These are phyloP conservation scores for Leptographium procerum DNA, from an alignment of 2,329 filamentous ascomycete genomes.

Conservation along the genomic window DNA sequence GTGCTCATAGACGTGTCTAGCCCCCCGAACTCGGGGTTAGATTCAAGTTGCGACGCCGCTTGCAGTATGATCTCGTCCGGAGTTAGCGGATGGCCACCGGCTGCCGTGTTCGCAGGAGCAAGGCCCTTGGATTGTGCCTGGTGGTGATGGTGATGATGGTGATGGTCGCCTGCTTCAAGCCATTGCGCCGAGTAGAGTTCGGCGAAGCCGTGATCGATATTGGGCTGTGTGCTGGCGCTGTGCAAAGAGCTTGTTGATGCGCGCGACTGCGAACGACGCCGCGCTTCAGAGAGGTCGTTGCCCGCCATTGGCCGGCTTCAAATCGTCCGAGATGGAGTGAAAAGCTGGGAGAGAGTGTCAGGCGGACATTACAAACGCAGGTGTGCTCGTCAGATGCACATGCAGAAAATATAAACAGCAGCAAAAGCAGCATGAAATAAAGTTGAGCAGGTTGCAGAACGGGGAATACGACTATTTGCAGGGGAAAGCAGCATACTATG, in stretches of 20 bases:
- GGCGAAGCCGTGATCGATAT: slow-evolving; percentile 36
- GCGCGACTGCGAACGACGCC: slow-evolving; percentile 41
- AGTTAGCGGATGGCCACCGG: slow-evolving; percentile 34
- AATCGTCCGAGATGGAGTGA: neutral
- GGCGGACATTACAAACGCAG: slow-evolving; percentile 2
- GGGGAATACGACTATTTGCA: neutral
- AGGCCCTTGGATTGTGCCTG: slow-evolving; percentile 27
- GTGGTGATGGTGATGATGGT: slow-evolving; percentile 27
- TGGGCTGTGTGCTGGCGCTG: slow-evolving; percentile 40
- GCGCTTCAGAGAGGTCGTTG: slow-evolving; percentile 25
- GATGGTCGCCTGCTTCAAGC: slow-evolving; percentile 29
- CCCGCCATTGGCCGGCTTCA: slow-evolving; percentile 22
- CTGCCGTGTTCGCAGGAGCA: neutral
- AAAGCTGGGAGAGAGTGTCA: neutral
- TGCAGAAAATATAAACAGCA: neutral
- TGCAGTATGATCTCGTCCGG: slow-evolving; percentile 50
- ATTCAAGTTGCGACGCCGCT: slow-evolving; percentile 43
- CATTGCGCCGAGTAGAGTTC: slow-evolving; percentile 39
- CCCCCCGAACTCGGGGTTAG: slow-evolving; percentile 30
- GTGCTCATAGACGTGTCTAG: slow-evolving; percentile 39
- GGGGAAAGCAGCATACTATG: neutral
- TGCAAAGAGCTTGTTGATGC: slow-evolving; percentile 47
- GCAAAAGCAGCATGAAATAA: neutral
- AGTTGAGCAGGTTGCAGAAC: neutral
- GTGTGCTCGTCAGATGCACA: neutral